These are phyloP conservation scores for Leccinum subgranulosum DNA, from an alignment of 768 basidiomycete species.

Conservation along the genomic window DNA sequence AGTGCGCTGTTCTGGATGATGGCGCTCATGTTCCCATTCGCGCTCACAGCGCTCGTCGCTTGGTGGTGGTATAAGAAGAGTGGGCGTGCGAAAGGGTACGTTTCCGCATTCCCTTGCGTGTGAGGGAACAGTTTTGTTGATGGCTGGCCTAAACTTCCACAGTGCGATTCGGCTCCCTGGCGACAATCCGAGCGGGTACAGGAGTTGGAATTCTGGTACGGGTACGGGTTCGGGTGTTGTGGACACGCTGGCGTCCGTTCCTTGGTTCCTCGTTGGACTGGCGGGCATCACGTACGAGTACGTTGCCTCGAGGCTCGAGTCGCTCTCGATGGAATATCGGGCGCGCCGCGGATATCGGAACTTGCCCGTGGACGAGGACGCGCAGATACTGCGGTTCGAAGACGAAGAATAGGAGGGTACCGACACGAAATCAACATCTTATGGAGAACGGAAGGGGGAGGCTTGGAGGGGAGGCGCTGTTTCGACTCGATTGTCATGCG, in stretches of 20 bases:
- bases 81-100: conserved; percentile 73
- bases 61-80: conserved; percentile 81
- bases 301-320: conserved; percentile 47
- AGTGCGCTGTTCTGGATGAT: conserved; percentile 82
- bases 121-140: neutral
- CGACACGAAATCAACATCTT: neutral
- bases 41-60: conserved; percentile 68
- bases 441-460: neutral
- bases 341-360: conserved; percentile 69
- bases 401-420: conserved; percentile 52
- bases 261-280: conserved; percentile 85
- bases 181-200: conserved; percentile 32
- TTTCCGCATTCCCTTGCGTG: conserved; percentile 9
- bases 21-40: conserved; percentile 72
- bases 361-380: conserved; percentile 83
- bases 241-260: conserved; percentile 80
- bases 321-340: conserved; percentile 36
- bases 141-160: conserved; percentile 4
- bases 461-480: neutral
- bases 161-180: conserved; percentile 80
- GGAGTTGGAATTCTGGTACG: neutral
- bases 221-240: conserved; percentile 45
- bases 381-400: conserved; percentile 80
- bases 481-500: neutral
- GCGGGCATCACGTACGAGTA: conserved; percentile 71